phyloP scores from a whole-genome alignment of 257 asterid species.

The Nicotiana tabacum region DNA sequence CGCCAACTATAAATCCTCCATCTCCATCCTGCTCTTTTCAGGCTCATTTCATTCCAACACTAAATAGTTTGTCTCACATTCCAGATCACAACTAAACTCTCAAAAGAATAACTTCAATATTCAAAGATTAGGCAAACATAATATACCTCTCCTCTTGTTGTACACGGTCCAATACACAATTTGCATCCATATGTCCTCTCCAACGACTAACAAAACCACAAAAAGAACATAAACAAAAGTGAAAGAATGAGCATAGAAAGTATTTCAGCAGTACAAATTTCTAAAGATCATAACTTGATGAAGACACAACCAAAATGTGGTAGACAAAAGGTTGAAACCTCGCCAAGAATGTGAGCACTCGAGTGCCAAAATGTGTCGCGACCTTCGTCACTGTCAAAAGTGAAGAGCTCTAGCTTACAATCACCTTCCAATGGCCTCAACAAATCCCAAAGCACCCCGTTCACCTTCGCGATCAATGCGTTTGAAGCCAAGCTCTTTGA shows the following conservation, averaged over 20 bases:
- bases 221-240: not conserved
- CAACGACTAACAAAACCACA: slow-evolving; percentile 3
- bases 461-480: slow-evolving; percentile 77
- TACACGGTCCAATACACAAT: slow-evolving; percentile 15
- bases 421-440: slow-evolving; percentile 83
- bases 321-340: slow-evolving; percentile 37
- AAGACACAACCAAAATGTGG: slow-evolving; percentile 2
- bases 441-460: slow-evolving; percentile 85
- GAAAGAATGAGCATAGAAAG: not conserved
- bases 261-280: not conserved
- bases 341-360: slow-evolving; percentile 96
- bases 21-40: not conserved
- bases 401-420: slow-evolving; percentile 73
- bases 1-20: not conserved
- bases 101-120: not conserved
- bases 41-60: not conserved
- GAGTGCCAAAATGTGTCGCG: slow-evolving; percentile 99
- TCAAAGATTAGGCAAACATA: not conserved
- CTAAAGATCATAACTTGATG: not conserved
- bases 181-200: slow-evolving; percentile 19
- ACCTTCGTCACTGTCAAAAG: slow-evolving; percentile 82
- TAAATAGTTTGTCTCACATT: not conserved
- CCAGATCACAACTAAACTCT: not conserved
- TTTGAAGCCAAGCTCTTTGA: slow-evolving; percentile 89
- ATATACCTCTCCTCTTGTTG: slow-evolving; percentile 21